Evolutionary conservation across 2,329 filamentous ascomycete species (phyloP).

Genomic region (Trichoderma sp.): DNA sequence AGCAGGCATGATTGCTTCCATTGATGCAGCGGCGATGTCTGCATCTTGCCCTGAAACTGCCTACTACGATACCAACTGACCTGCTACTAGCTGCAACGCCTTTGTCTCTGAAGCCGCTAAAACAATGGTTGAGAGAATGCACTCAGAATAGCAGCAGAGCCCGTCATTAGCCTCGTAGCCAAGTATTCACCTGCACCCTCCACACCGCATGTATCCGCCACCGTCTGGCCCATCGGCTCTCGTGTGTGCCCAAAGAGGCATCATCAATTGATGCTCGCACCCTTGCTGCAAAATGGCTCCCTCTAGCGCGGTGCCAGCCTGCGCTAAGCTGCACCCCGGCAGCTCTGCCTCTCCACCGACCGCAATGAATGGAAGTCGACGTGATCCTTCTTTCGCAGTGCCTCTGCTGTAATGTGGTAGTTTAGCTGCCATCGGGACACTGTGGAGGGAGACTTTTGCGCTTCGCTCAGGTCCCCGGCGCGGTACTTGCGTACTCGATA

Average conservation of each 20-base stretch:
- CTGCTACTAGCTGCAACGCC: too few relatives aligned
- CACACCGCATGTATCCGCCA: conserved; percentile 21
- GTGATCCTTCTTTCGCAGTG: background rate
- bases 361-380: conserved; percentile 10
- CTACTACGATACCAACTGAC: background rate
- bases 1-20: background rate
- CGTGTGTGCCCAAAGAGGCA: conserved; percentile 8
- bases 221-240: background rate
- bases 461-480: conserved; percentile 21
- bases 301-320: conserved; percentile 15
- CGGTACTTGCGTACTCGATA: conserved; percentile 24
- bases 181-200: background rate
- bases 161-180: too few relatives aligned
- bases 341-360: conserved; percentile 27
- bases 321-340: conserved; percentile 23
- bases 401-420: too few relatives aligned
- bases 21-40: background rate
- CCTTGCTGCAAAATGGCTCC: conserved; percentile 8
- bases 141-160: too few relatives aligned
- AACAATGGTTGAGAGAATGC: too few relatives aligned
- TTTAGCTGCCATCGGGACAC: conserved; percentile 16
- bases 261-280: conserved; percentile 10
- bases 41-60: background rate
- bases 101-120: too few relatives aligned
- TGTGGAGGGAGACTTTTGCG: conserved; percentile 25